Percentiles rank a stretch among this genome's conserved stretches.
Evolutionary conservation across 768 basidiomycete species (phyloP).

Genomic region (Mycena amicta): DNA sequence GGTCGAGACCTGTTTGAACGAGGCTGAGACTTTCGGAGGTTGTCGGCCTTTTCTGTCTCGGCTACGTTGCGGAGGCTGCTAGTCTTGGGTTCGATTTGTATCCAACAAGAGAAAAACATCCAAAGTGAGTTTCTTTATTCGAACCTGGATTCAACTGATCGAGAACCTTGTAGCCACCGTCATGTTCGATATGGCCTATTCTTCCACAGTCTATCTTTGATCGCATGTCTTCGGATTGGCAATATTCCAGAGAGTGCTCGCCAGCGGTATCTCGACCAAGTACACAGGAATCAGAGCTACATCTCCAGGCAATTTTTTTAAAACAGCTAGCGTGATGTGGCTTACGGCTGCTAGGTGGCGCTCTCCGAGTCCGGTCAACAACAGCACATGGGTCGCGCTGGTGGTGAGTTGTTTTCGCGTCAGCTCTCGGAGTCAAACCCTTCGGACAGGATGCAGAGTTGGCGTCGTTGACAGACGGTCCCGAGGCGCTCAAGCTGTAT

Average conservation of each 20-base stretch:
- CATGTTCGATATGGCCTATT: conserved; percentile 70
- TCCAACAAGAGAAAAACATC: conserved; percentile 57
- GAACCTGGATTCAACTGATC: neutral
- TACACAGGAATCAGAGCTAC: conserved; percentile 61
- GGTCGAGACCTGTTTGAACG: neutral
- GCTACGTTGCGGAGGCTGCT: conserved; percentile 60
- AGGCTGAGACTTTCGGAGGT: conserved; percentile 38
- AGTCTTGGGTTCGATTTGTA: conserved; percentile 65
- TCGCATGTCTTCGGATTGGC: conserved; percentile 57
- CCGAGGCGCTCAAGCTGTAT: conserved; percentile 66
- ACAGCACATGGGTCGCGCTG: conserved; percentile 67
- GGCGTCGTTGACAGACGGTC: conserved; percentile 55
- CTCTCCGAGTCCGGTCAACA: conserved; percentile 70
- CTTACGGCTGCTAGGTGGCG: conserved; percentile 53
- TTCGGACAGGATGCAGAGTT: conserved; percentile 65
- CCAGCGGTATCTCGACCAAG: conserved; percentile 53
- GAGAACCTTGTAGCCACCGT: conserved; percentile 49
- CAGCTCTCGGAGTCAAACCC: conserved; percentile 1
- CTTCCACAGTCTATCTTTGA: conserved; percentile 70
- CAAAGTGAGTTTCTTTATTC: conserved; percentile 53
- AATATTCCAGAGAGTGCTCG: conserved; percentile 37
- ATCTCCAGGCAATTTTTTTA: conserved; percentile 46
- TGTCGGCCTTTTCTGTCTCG: conserved; percentile 65
- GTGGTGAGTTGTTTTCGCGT: conserved; percentile 46
- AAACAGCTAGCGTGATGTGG: neutral